Percentiles rank a stretch among this genome's conserved stretches.
Evolutionary conservation across 2,329 filamentous ascomycete genomes (phyloP).

Genomic region (Diaporthe citri): DNA sequence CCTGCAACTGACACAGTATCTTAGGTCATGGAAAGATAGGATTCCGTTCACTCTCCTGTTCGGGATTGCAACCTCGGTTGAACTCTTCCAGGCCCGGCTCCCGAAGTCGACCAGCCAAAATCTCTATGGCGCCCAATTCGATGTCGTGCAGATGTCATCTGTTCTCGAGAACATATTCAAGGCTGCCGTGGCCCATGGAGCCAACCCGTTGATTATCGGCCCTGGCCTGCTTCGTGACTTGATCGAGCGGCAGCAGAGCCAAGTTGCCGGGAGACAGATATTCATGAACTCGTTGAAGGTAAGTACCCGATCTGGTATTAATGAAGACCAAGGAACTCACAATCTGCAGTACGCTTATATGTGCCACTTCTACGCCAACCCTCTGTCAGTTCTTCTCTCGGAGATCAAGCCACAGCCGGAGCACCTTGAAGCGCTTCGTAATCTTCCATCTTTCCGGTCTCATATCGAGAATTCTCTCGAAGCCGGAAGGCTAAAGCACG

Average conservation of each 20-base stretch:
- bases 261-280: slow-evolving; percentile 80
- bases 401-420: slow-evolving; percentile 63
- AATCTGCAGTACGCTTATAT: slow-evolving; percentile 79
- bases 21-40: slow-evolving; percentile 75
- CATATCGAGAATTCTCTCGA: slow-evolving; percentile 63
- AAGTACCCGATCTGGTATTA: slow-evolving; percentile 39
- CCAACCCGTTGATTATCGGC: slow-evolving; percentile 73
- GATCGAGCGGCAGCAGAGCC: slow-evolving; percentile 80
- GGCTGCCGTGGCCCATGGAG: slow-evolving; percentile 69
- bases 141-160: slow-evolving; percentile 79
- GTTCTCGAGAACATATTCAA: slow-evolving; percentile 81
- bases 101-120: slow-evolving; percentile 76
- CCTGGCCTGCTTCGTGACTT: slow-evolving; percentile 72
- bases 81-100: slow-evolving; percentile 81
- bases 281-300: slow-evolving; percentile 80
- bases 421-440: slow-evolving; percentile 76
- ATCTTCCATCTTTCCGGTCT: slow-evolving; percentile 76
- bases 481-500: slow-evolving; percentile 54
- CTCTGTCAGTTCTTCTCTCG: slow-evolving; percentile 73
- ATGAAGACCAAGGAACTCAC: slow-evolving; percentile 43
- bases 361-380: slow-evolving; percentile 87
- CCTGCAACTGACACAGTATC: slow-evolving; percentile 47
- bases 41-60: slow-evolving; percentile 84
- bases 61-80: slow-evolving; percentile 84
- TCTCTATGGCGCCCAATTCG: slow-evolving; percentile 79